phyloP scores from a whole-genome alignment of 208 protist species.

The Kentomonas sorsogonicus region DNA sequence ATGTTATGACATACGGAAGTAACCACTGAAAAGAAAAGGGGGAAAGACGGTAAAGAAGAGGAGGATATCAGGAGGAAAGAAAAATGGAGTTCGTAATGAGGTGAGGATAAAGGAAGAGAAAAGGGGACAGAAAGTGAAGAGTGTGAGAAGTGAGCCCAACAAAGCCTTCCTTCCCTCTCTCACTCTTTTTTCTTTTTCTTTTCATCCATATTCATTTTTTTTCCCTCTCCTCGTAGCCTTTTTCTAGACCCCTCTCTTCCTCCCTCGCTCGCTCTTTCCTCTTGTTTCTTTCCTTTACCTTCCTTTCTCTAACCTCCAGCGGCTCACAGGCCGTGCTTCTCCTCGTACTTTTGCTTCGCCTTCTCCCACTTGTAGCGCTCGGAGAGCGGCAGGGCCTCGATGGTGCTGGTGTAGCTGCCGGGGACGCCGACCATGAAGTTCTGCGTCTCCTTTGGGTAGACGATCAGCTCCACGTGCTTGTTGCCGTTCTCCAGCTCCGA shows the following conservation, averaged over 20 bases:
- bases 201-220: too few species aligned
- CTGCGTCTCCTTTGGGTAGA: conserved; percentile 67
- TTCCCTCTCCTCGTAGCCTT: too few species aligned
- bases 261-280: conserved; percentile 14
- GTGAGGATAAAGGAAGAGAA: too few species aligned
- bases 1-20: conserved; percentile 2
- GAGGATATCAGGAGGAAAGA: not conserved
- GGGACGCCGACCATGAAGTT: conserved; percentile 65
- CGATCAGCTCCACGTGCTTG: conserved; percentile 53
- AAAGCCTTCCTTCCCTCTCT: not conserved
- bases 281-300: conserved; percentile 16
- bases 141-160: not conserved
- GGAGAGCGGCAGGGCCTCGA: conserved; percentile 44
- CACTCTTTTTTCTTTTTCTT: conserved; percentile 3
- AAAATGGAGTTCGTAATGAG: too few species aligned
- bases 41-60: not conserved
- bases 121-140: conserved; percentile 1
- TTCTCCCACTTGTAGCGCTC: conserved; percentile 61
- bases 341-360: conserved; percentile 31
- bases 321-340: too few species aligned
- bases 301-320: conserved; percentile 17
- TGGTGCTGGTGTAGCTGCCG: conserved; percentile 68
- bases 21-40: not conserved
- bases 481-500: conserved; percentile 53
- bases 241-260: too few species aligned